Evolutionary conservation across 768 basidiomycete genomes (phyloP), one percentile per base, ranked within the genome.

Genomic region (Boletales sp.): DNA sequence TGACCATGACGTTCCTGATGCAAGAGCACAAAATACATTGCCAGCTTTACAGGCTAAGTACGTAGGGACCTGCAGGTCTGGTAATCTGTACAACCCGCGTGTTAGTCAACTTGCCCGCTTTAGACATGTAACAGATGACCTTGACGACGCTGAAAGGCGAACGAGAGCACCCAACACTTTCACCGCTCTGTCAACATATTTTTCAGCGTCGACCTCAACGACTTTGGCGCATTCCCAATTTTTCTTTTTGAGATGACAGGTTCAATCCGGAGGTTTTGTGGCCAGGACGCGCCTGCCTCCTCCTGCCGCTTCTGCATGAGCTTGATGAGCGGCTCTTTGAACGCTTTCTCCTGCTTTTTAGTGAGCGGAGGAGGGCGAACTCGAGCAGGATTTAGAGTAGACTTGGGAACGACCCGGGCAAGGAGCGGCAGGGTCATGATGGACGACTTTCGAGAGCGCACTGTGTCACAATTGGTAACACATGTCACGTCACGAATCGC

Each of bases 221-320:
- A 69, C 30, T 64, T 66, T 17, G 69, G 70, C 0, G 76, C 70
- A 19, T 71, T 70, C 35, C 67, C 67, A 42, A 77, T 74, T 15
- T 62, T 67, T 37, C 62, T 65, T 57, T 65, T 72, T 34, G 65
- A 66, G 41, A 77, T 55, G 38, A 72, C 51, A 2, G 76, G 73
- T 57, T 81, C 79, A 36, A 81, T 73, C 34, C 79, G 75, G 41
- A 81, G 66, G 46, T 81, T 81, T 25, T 62, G 53, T 3, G 79
- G 79, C 66, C 72, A 81, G n/a, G 56, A 55, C 10, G 60, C 61
- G 4, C 74, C 75, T 0, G 70, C 64, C 28, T 67, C 67, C 19
- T 61, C 56, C 58, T 76, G 70, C 28, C 69, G 70, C 48, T 71
- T 66, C 49, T 68, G 63, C 37, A 81, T 71, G 15, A 69, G 56